Evolutionary conservation across 2,329 filamentous ascomycete species (phyloP).

Genomic region (Camptophora hylomeconis): DNA sequence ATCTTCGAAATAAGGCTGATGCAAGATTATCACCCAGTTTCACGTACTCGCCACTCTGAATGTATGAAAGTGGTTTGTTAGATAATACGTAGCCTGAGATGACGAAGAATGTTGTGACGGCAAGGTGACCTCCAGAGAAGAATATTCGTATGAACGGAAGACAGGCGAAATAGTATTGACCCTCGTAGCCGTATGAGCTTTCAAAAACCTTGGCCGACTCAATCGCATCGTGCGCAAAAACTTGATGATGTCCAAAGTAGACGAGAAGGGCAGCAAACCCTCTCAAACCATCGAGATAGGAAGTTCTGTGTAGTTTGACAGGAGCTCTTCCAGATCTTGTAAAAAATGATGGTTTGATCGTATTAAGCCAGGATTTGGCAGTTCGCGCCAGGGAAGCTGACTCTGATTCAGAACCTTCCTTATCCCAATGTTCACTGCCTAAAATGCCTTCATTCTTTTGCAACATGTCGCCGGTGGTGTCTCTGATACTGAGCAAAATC

Average conservation of each 20-base stretch:
- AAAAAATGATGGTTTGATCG: constrained; percentile 2
- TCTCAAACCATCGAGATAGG: constrained; percentile 51
- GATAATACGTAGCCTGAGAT: constrained; percentile 36
- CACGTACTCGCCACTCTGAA: constrained; percentile 29
- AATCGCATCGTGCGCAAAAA: constrained; percentile 40
- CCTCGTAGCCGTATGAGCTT: constrained; percentile 39
- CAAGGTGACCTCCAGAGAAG: constrained; percentile 35
- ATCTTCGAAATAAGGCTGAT: constrained; percentile 31
- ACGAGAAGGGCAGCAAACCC: constrained; percentile 56
- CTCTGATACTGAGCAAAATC: no score
- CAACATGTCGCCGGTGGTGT: no score
- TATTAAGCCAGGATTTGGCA: constrained; percentile 2
- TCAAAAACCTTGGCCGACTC: constrained; percentile 33
- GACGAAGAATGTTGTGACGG: constrained; percentile 34
- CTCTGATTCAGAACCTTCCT: constrained; percentile 2
- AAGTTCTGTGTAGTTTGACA: constrained; percentile 25
- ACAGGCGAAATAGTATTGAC: constrained; percentile 35
- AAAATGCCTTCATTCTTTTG: constrained; percentile 4
- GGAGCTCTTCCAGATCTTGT: neutral
- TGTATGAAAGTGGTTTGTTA: constrained; percentile 26
- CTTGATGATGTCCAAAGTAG: constrained; percentile 49
- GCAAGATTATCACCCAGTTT: constrained; percentile 36
- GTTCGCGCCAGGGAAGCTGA: constrained; percentile 1
- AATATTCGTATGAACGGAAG: constrained; percentile 48
- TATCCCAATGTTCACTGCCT: constrained; percentile 4